Conservation (phyloP, 1,284 basidiomycete genomes). For the Puccinia hordei region DNA sequence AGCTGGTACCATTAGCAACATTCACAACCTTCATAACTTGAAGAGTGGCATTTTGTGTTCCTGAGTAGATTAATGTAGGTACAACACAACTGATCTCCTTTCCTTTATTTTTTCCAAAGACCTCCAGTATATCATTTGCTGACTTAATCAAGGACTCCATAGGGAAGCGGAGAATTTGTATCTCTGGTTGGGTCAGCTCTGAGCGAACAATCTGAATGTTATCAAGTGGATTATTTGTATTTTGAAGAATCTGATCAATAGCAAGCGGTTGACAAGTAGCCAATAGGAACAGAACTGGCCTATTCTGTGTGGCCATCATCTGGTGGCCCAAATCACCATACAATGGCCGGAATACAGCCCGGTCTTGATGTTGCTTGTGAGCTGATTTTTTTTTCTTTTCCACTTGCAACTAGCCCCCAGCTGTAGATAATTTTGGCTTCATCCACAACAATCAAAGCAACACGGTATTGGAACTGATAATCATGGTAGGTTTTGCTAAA, state of each 20-base stretch:
- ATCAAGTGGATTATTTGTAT: neutral
- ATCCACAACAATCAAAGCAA: neutral
- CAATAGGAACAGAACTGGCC: conserved; percentile 2
- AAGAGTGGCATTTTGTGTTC: neutral
- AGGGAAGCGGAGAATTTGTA: neutral
- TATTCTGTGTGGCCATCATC: neutral
- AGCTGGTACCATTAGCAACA: neutral
- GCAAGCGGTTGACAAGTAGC: conserved; percentile 32
- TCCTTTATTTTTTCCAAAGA: neutral
- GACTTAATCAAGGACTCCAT: neutral
- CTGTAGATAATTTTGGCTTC: neutral
- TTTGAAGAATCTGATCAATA: neutral
- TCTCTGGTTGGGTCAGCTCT: neutral
- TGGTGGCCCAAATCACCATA: conserved; percentile 10
- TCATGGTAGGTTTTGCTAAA: conserved; percentile 14
- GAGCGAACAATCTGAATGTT: neutral
- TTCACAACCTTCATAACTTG: neutral
- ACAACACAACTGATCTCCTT: neutral
- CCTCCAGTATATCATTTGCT: neutral
- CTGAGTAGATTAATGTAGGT: conserved; percentile 4
- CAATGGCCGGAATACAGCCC: conserved; percentile 1
- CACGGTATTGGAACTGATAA: neutral
- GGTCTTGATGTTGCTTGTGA: neutral
- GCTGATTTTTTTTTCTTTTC: conserved; percentile 1
- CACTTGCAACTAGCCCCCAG: conserved; percentile 39